These are phyloP conservation scores for Aspergillus cavernicola DNA, from an alignment of 495 filamentous ascomycete species.

Conservation along the genomic window DNA sequence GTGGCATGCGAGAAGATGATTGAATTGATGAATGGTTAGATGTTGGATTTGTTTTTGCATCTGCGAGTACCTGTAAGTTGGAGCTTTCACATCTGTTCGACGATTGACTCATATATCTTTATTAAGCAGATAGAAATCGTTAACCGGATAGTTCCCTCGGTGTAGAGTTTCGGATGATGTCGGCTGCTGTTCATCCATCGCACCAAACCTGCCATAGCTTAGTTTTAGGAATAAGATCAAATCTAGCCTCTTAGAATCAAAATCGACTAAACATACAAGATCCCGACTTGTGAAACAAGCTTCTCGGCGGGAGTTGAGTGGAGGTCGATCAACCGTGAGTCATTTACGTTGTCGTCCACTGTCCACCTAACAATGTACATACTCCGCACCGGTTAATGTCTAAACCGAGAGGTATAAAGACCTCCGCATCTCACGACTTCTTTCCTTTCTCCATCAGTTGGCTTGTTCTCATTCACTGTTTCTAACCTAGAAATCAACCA, in stretches of 20 bases:
- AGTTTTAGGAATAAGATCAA: neutral
- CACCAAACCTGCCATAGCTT: neutral
- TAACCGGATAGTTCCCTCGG: neutral
- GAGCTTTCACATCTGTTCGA: no score
- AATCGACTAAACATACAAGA: neutral
- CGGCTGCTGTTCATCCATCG: neutral
- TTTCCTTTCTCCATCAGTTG: neutral
- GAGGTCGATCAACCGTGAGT: constrained; percentile 2
- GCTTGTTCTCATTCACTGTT: no score
- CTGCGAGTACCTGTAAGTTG: no score
- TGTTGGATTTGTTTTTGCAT: neutral
- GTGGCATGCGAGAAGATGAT: constrained; percentile 26
- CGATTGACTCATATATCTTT: neutral
- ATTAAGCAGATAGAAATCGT: neutral
- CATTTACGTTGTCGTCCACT: neutral
- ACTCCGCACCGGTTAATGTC: constrained; percentile 5
- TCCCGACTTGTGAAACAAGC: neutral
- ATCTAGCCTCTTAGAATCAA: neutral
- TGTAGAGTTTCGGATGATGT: constrained; percentile 2
- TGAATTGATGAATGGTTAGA: constrained; percentile 8
- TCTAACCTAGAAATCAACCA: no score
- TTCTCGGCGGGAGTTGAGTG: neutral
- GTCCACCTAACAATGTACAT: no score
- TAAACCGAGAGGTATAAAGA: constrained; percentile 1
- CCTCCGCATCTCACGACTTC: neutral